These are phyloP conservation scores for Aphanomyces cochlioides DNA, from an alignment of 352 stramenopile species.

Conservation along the genomic window DNA sequence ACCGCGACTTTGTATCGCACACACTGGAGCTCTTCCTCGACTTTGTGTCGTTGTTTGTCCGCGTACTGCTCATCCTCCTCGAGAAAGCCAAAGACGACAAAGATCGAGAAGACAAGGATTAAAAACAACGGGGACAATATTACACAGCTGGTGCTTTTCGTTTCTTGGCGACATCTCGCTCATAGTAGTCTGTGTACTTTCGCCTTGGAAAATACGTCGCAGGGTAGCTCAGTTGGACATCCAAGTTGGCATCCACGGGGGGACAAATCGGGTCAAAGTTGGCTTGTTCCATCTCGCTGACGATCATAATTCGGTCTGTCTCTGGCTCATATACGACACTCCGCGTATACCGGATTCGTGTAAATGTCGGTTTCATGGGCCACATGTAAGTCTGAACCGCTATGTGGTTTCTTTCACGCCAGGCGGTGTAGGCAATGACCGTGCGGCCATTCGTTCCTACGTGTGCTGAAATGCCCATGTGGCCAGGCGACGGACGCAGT, in stretches of 20 bases:
- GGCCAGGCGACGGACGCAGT: background rate
- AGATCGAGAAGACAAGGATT: conserved; percentile 19
- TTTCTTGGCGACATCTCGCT: conserved; percentile 12
- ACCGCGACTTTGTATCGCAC: conserved; percentile 82
- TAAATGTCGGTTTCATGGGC: background rate
- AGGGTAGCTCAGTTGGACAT: conserved; percentile 1
- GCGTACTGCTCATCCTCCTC: conserved; percentile 78
- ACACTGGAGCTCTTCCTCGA: conserved; percentile 86
- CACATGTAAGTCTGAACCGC: background rate
- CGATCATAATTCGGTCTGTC: background rate
- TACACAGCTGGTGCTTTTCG: background rate
- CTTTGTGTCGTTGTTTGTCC: conserved; percentile 85
- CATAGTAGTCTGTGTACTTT: conserved; percentile 18
- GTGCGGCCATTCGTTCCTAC: conserved; percentile 6
- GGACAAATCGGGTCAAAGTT: conserved; percentile 10
- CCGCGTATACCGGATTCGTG: background rate
- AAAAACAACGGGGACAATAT: background rate
- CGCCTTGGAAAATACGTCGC: conserved; percentile 13
- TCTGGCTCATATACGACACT: background rate
- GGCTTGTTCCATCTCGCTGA: conserved; percentile 4
- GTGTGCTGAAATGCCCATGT: conserved; percentile 12
- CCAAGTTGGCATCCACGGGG: background rate
- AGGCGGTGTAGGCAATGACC: background rate
- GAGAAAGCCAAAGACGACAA: conserved; percentile 61
- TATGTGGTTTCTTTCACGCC: background rate